Base-by-base conservation (phyloP, 1,139 yeast species). In the Saccharomyces pastorianus region DNA sequence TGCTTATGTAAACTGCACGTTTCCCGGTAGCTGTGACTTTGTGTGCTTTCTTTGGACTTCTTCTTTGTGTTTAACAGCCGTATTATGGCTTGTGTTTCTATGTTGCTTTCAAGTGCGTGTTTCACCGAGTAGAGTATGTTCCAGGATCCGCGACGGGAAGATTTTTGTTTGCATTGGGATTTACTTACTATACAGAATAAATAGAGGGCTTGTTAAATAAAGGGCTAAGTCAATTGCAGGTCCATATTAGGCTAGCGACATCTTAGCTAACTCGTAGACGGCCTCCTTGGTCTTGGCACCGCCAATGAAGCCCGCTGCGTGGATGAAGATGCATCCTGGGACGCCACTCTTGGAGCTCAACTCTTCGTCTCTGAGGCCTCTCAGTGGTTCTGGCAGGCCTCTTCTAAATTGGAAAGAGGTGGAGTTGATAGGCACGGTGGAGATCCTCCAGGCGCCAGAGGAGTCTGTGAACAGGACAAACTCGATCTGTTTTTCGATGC, bases 261-360 rank as follows among this genome's bases (percentile, higher is more conserved):
- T 71, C 64, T 73, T 75, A 13, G 98, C 97, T 71, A 93, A 77
- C 64, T 80, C 73, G 56, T 88, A 71, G 20, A 86, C 98, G 28
- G 87, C 87, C 52, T 89, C 97, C 61, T 78, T 75, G 34, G 95
- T 78, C 66, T 83, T 78, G 58, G 95, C 89, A 52, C 99, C 99
- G 42, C 99, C 99, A 67, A 93, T 93, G 73, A 93, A 93, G 0
- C 99, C 99, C 49, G 96, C 88, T 48, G 98, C 97, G 65, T 93
- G 99, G 55, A 95, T 83, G 69, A 93, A 93, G 32, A 91, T 83
- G 68, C 96, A 88, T 3, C 88, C 96, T 25, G 81, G 83, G 55
- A 93, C 80, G 17, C 96, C 96, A 44, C 90, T 75, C 62, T 79
- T 74, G 59, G 83, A 76, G 59, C 87, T 81, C 64, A 93, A 78